These are phyloP conservation scores for Gentiana macrophylla DNA, from an alignment of 257 asterid species.

Conservation along the genomic window DNA sequence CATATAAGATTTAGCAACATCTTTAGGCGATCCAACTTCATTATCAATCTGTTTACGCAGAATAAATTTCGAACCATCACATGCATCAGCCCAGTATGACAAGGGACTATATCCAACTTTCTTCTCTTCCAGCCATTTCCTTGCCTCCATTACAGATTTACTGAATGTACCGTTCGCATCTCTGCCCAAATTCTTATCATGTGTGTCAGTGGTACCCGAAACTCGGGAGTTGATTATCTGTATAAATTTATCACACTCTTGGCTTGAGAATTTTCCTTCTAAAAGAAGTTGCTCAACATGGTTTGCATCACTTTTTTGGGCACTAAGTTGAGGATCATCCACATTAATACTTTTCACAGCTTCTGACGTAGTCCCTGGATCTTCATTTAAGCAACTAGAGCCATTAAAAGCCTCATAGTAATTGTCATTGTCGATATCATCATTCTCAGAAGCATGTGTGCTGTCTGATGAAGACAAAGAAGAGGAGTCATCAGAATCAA, in stretches of 20 bases:
- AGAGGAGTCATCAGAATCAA: conserved; percentile 43
- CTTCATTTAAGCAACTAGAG: conserved; percentile 17
- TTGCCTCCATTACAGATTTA: conserved; percentile 64
- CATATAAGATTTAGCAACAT: conserved; percentile 73
- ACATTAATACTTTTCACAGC: conserved; percentile 15
- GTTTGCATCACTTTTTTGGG: conserved; percentile 44
- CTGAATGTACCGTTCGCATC: conserved; percentile 31
- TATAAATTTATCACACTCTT: conserved; percentile 63
- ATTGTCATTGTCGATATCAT: conserved; percentile 7
- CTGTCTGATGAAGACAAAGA: conserved; percentile 27
- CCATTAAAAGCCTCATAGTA: not conserved
- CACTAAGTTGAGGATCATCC: conserved; percentile 26
- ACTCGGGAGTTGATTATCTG: conserved; percentile 59
- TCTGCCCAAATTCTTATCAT: conserved; percentile 22
- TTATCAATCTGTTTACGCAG: conserved; percentile 36
- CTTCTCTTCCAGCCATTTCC: conserved; percentile 66
- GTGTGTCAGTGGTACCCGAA: conserved; percentile 24
- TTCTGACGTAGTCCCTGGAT: conserved; percentile 19
- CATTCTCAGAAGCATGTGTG: conserved; percentile 9
- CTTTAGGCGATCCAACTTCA: conserved; percentile 58
- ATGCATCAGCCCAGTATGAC: conserved; percentile 29
- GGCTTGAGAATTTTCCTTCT: conserved; percentile 59
- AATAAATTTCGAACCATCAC: conserved; percentile 18
- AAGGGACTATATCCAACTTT: conserved; percentile 37
- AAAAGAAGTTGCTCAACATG: conserved; percentile 54